Evolutionary conservation across 345 rosid species (phyloP).

Genomic region (Noccaea bulbosa): DNA sequence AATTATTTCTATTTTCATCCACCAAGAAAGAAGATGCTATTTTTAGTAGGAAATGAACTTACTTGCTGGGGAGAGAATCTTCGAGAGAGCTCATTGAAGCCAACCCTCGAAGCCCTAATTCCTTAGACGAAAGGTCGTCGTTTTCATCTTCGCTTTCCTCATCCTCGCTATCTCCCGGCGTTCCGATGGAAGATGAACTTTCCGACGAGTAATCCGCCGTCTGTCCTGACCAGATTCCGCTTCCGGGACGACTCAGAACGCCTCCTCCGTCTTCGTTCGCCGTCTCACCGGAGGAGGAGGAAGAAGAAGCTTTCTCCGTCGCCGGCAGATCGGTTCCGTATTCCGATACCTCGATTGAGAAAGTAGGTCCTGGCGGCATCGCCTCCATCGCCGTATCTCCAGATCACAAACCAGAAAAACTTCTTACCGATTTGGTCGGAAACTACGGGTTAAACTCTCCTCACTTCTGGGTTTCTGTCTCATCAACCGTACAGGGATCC

Average conservation of each 20-base stretch:
- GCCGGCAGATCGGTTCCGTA: constrained; percentile 43
- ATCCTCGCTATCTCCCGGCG: constrained; percentile 58
- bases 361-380: constrained; percentile 47
- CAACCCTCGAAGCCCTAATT: constrained; percentile 29
- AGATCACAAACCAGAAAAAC: constrained; percentile 23
- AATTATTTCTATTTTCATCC: no score
- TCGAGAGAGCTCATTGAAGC: constrained; percentile 58
- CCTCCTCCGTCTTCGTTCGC: constrained; percentile 21
- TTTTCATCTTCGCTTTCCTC: constrained; percentile 43
- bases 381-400: constrained; percentile 54
- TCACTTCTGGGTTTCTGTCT: constrained; percentile 37
- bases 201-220: constrained; percentile 51
- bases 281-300: constrained; percentile 6
- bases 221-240: constrained; percentile 41
- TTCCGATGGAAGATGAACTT: constrained; percentile 75
- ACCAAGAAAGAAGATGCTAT: background rate
- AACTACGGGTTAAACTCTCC: background rate
- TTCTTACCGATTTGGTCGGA: constrained; percentile 22
- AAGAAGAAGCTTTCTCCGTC: constrained; percentile 39
- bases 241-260: constrained; percentile 33
- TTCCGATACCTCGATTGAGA: constrained; percentile 48
- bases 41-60: constrained; percentile 16
- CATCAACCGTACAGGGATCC: constrained; percentile 40
- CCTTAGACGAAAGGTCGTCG: constrained; percentile 44
- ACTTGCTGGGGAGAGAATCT: constrained; percentile 72